Percentiles rank a stretch among this genome's conserved stretches.
Conservation (phyloP, 208 protist species). For the Trypanosoma avium region DNA sequence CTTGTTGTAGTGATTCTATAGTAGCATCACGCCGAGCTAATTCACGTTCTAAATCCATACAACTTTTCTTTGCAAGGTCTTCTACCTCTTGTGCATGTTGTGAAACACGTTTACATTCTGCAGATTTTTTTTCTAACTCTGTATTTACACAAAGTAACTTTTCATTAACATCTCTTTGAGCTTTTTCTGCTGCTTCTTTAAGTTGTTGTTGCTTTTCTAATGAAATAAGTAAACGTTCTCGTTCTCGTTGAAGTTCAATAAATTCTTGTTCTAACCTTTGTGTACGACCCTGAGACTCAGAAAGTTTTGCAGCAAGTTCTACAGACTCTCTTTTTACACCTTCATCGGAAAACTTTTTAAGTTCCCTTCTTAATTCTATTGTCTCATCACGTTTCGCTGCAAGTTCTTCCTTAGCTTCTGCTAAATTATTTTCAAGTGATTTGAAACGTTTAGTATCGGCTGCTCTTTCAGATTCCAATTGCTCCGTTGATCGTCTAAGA, state of each 20-base stretch:
- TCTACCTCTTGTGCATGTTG: conserved; percentile 64
- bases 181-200: conserved; percentile 10
- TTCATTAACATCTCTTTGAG: conserved; percentile 34
- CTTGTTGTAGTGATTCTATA: conserved; percentile 47
- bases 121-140: conserved; percentile 33
- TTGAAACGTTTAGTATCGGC: neutral
- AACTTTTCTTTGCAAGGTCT: conserved; percentile 41
- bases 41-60: conserved; percentile 46
- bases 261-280: conserved; percentile 27
- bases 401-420: conserved; percentile 5
- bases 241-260: conserved; percentile 20
- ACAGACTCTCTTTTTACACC: neutral
- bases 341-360: conserved; percentile 1
- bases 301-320: neutral
- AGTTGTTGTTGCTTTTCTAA: conserved; percentile 11
- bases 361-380: neutral
- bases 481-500: neutral
- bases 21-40: conserved; percentile 40
- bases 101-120: conserved; percentile 39
- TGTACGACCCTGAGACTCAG: conserved; percentile 6
- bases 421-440: neutral
- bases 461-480: neutral
- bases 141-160: conserved; percentile 30
- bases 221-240: conserved; percentile 19
- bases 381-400: neutral